phyloP scores from a whole-genome alignment of 495 filamentous ascomycete genomes.

The Neurospora cerealis region DNA sequence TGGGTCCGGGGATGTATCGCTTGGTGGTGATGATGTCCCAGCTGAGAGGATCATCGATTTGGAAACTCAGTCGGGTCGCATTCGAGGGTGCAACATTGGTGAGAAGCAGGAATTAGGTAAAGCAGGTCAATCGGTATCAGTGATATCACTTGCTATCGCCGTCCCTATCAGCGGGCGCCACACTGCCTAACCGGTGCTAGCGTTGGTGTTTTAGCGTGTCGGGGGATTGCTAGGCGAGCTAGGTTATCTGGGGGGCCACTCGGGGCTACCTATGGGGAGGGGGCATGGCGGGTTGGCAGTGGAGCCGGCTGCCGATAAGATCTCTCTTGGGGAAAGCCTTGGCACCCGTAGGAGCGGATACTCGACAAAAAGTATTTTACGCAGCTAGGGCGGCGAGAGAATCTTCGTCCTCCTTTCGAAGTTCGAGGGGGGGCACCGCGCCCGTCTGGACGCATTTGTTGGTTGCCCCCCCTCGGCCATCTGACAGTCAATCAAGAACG shows the following conservation, averaged over 20 bases:
- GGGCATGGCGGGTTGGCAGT: not conserved
- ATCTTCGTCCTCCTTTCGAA: not conserved
- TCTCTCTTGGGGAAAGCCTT: not conserved
- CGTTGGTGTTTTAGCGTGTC: not conserved
- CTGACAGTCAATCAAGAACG: not conserved
- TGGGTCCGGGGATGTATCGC: not conserved
- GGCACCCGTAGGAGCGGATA: not conserved
- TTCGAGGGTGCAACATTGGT: not conserved
- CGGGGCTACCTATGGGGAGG: not conserved
- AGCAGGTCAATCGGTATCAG: not conserved
- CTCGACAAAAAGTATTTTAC: not conserved
- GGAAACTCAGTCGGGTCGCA: not conserved
- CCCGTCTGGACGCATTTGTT: not conserved
- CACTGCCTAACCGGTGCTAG: not conserved
- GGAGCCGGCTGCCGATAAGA: not conserved
- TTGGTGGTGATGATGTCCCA: not conserved
- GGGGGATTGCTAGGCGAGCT: not conserved
- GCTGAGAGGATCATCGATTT: not conserved
- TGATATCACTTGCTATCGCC: not conserved
- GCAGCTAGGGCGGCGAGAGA: not conserved
- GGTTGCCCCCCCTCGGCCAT: not conserved
- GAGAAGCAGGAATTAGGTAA: not conserved
- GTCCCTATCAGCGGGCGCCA: not conserved
- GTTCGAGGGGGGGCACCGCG: not conserved
- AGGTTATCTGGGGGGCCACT: not conserved